phyloP scores from a whole-genome alignment of 257 asterid species.

The Solanum ahanhuiri region DNA sequence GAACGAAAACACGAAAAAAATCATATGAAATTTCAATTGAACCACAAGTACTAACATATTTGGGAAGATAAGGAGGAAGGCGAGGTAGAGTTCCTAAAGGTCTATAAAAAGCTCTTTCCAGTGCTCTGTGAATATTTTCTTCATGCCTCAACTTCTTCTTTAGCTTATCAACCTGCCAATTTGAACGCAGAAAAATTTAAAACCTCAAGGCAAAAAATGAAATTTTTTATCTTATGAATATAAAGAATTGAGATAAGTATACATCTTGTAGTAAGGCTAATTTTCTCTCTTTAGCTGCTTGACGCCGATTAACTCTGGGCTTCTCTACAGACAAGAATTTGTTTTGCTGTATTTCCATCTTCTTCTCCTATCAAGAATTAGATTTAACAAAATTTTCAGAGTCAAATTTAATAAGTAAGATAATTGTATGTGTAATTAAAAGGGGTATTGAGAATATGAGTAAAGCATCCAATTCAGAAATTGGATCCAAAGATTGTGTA shows the following conservation, averaged over 20 bases:
- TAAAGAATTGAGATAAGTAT: not conserved
- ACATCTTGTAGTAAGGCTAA: slow-evolving; percentile 76
- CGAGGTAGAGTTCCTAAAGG: slow-evolving; percentile 90
- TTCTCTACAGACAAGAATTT: slow-evolving; percentile 26
- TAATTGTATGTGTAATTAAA: not conserved
- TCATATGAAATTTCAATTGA: not conserved
- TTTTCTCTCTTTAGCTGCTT: slow-evolving; percentile 51
- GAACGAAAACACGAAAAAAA: not conserved
- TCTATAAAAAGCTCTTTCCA: slow-evolving; percentile 74
- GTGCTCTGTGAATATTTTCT: slow-evolving; percentile 81
- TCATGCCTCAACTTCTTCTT: slow-evolving; percentile 79
- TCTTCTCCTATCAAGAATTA: slow-evolving; percentile 43
- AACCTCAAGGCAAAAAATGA: not conserved
- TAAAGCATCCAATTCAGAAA: slow-evolving; percentile 10
- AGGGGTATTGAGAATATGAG: not conserved
- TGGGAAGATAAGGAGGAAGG: slow-evolving; percentile 91
- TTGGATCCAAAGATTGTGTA: not conserved
- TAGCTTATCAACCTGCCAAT: slow-evolving; percentile 71
- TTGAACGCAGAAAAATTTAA: not conserved
- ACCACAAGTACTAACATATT: slow-evolving; percentile 31
- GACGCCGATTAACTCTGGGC: slow-evolving; percentile 21
- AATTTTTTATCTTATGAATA: not conserved
- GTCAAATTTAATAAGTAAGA: not conserved
- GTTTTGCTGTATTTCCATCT: slow-evolving; percentile 35
- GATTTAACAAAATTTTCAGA: slow-evolving; percentile 1